Percentiles rank a stretch among this genome's conserved stretches.
phyloP scores from a whole-genome alignment of 495 filamentous ascomycete genomes.

The Amphirosellinia nigrospora region DNA sequence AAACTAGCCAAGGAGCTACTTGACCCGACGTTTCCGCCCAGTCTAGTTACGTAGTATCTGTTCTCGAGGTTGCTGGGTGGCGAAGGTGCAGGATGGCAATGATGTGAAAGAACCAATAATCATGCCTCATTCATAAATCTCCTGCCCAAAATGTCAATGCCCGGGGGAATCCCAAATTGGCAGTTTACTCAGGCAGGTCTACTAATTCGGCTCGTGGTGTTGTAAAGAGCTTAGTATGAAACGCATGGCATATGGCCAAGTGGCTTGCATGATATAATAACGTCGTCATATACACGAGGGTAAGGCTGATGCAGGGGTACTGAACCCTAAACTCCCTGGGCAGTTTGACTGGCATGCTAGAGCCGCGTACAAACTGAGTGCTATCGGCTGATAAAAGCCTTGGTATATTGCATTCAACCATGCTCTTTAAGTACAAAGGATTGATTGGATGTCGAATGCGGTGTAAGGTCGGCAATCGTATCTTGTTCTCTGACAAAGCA shows the following conservation, averaged over 20 bases:
- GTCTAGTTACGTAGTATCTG: background rate
- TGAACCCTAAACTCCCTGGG: background rate
- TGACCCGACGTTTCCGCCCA: background rate
- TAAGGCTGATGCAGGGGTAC: slow-evolving; percentile 17
- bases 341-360: background rate
- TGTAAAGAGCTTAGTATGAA: slow-evolving; percentile 4
- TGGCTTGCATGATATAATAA: slow-evolving; percentile 13
- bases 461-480: background rate
- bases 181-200: background rate
- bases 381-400: background rate
- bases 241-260: slow-evolving; percentile 18
- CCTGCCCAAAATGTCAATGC: slow-evolving; percentile 17
- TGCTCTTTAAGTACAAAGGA: slow-evolving; percentile 10
- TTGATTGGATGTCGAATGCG: background rate
- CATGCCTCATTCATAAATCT: slow-evolving; percentile 12
- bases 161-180: background rate
- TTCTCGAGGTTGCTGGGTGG: background rate
- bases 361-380: background rate
- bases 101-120: slow-evolving; percentile 11
- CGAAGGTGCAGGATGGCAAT: background rate
- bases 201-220: background rate
- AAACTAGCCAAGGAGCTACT: background rate
- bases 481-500: background rate
- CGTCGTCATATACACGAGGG: background rate
- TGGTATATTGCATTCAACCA: background rate